Conservation (phyloP, 345 rosid species). For the Erysimum cheiranthoides region DNA sequence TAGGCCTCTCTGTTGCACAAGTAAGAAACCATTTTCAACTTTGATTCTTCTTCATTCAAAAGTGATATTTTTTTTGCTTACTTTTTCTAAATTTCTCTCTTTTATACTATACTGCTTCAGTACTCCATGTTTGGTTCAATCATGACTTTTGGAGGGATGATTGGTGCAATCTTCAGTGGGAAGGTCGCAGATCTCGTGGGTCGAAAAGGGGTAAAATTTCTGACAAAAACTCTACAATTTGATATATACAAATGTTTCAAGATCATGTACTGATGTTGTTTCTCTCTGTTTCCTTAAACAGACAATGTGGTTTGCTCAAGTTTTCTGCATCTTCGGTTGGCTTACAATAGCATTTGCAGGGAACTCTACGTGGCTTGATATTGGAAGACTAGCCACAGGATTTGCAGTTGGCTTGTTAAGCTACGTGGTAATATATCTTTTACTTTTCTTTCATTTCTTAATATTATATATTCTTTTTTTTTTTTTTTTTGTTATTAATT, state of each 20-base stretch:
- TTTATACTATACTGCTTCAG: slow-evolving; percentile 9
- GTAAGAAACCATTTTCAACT: slow-evolving; percentile 32
- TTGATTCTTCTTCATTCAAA: background rate
- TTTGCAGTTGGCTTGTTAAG: slow-evolving; percentile 49
- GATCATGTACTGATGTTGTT: slow-evolving; percentile 5
- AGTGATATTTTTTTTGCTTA: background rate
- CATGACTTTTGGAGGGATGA: slow-evolving; percentile 52
- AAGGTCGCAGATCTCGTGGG: slow-evolving; percentile 48
- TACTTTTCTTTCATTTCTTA: background rate
- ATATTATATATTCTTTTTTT: background rate
- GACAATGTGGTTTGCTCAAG: slow-evolving; percentile 47
- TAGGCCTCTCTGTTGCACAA: slow-evolving; percentile 52
- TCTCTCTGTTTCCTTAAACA: slow-evolving; percentile 18
- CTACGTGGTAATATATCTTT: slow-evolving; percentile 48
- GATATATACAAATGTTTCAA: background rate
- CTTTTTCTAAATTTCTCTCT: background rate
- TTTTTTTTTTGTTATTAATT: background rate
- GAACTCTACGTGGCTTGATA: slow-evolving; percentile 47
- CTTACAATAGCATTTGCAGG: slow-evolving; percentile 42
- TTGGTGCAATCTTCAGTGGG: slow-evolving; percentile 50
- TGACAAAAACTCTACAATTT: background rate
- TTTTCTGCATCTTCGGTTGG: slow-evolving; percentile 46
- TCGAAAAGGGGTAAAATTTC: slow-evolving; percentile 41
- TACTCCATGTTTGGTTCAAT: slow-evolving; percentile 51
- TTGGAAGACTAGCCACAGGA: slow-evolving; percentile 53